Evolutionary conservation across 2,329 filamentous ascomycete species (phyloP).

Genomic region (Nemania abortiva): DNA sequence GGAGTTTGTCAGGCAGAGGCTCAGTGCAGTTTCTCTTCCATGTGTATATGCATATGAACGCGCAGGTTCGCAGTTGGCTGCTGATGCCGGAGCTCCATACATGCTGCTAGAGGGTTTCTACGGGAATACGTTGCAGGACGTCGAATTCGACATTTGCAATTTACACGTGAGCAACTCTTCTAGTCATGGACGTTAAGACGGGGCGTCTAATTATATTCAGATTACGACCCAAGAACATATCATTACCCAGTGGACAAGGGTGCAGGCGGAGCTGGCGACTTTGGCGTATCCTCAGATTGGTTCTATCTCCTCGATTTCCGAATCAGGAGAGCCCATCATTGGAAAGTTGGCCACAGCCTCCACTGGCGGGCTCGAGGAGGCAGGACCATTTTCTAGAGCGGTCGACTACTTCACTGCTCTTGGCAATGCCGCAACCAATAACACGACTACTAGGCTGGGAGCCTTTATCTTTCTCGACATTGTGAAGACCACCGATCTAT

Average conservation of each 20-base stretch:
- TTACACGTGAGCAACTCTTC: conserved; percentile 25
- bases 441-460: conserved; percentile 28
- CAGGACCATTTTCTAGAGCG: conserved; percentile 42
- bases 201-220: conserved; percentile 20
- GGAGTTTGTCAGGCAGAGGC: conserved; percentile 25
- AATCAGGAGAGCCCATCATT: conserved; percentile 42
- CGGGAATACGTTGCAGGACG: conserved; percentile 33
- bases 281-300: conserved; percentile 44
- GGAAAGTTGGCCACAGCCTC: conserved; percentile 38
- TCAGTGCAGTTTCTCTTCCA: conserved; percentile 25
- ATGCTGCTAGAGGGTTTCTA: conserved; percentile 36
- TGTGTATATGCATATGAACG: conserved; percentile 30
- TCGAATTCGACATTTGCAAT: conserved; percentile 28
- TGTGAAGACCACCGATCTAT: conserved; percentile 41
- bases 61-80: conserved; percentile 15
- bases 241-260: conserved; percentile 31
- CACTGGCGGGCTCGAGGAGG: conserved; percentile 26
- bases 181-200: conserved; percentile 17
- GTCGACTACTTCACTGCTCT: conserved; percentile 44
- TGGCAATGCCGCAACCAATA: conserved; percentile 38
- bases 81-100: conserved; percentile 23
- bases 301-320: conserved; percentile 42
- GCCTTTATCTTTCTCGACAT: conserved; percentile 46
- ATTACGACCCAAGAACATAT: conserved; percentile 29
- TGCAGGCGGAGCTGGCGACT: conserved; percentile 43